Base-by-base conservation (phyloP, 2,329 filamentous ascomycete genomes). In the Endoconidiophora laricicola region DNA sequence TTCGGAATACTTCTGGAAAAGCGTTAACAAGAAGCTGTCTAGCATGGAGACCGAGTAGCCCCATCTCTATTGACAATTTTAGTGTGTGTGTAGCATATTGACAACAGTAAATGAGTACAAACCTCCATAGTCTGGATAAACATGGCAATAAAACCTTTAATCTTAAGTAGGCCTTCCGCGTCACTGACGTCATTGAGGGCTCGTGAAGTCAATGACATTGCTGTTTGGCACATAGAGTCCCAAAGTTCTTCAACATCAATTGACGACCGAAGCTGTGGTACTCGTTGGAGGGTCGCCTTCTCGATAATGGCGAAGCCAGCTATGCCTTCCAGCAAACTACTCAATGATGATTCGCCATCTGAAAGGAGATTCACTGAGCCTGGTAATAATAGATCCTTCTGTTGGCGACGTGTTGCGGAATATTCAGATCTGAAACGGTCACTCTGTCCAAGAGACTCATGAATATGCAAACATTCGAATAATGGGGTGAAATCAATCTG, bases 101-200 rank as follows among this genome's bases (percentile, higher is more conserved):
- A 38, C 20, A 22, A 12, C 4, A 38, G 18, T 7, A 14, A 4
- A 41, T 20, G 10, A 6, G 38, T 48, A 59, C 73, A 60, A 63
- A 85, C 85, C 72, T 94, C 86, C 90, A 98, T 95, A 1, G 91
- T 96, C 61, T 98, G 86, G 59, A 96, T 94, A 62, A 98, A 98
- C 12, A 98, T 70, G 3, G 88, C 84, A 60, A 96, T 80, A 23
- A 93, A 77, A 43, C 86, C 86, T 64, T 98, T 98, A 60, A 95
- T 88, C 62, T 91, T 94, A n/a, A 96, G 70, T 36, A 98, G 69
- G 24, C 83, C 77, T 61, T 96, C 88, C 10, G 91, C 87, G 61
- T 93, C 91, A 52, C 79, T 79, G n/a, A 98, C 78, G 39, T 80
- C 78, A 46, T 76, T 74, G 3, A 98, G 69, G 0, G 86, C 82